Evolutionary conservation across 768 basidiomycete species (phyloP), one percentile per base, ranked within the genome.

Genomic region (Russula sp.): DNA sequence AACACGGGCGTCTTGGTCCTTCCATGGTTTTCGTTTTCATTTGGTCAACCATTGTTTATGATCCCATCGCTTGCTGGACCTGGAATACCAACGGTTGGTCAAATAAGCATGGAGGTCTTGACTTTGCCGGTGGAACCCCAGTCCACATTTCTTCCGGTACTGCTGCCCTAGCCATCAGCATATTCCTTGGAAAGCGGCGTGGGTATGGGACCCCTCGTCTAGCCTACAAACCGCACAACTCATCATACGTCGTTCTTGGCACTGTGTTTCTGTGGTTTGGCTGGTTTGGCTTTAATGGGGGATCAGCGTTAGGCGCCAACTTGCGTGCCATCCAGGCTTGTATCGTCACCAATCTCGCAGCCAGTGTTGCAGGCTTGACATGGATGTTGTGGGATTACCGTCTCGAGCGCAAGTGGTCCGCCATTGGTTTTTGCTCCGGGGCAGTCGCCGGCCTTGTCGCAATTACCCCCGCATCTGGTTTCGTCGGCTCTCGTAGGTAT

Each of bases 321-420:
- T 77, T 95, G 64, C 84, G 92, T 68, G 95, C 94, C 7, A 83
- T 87, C 13, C 81, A 90, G 73, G 94, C 96, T 2, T 91, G 92
- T 76, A 88, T 95, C 67, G 88, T 94, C 68, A 98, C 96, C 62
- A 98, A 98, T 74, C 76, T 98, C 59, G 90, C 94, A 2, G 96
- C 93, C 1, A 83, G 83, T 55, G 87, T 92, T n/a, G 94, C 87
- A 45, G 93, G 91, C 4, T 65, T 95, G 62, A 89, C 89, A 4
- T 96, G 93, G 92, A 94, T 95, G 91, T 75, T 94, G 57, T 90
- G 85, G 91, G 95, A 98, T 78, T 98, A 85, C 75, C 86, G 95
- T 62, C 81, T 97, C 52, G 95, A 97, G 75, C 82, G 82, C 73
- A 96, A 97, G 72, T 97, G 94, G 94, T 87, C 84, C 55, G 88